A percentile compares a stretch with the other conserved stretches of the same genome.
phyloP scores from a whole-genome alignment of 768 basidiomycete species.

The Saitozyma podzolica region DNA sequence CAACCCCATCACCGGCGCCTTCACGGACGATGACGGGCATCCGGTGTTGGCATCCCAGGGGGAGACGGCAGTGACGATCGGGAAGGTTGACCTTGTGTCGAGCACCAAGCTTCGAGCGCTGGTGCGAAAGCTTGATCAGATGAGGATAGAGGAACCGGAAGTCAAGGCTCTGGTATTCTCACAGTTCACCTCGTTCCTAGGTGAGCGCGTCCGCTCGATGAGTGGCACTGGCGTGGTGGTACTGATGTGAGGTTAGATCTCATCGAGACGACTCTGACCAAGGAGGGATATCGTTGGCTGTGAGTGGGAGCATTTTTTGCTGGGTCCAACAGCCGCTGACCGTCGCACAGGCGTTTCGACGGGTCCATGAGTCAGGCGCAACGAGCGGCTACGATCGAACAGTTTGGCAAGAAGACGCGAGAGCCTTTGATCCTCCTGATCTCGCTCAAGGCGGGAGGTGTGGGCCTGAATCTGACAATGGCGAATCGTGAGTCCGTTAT shows the following conservation, averaged over 20 bases:
- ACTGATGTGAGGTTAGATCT: slow-evolving; percentile 29
- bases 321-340: not conserved
- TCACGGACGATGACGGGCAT: slow-evolving; percentile 23
- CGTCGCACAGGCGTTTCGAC: slow-evolving; percentile 67
- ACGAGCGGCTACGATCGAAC: slow-evolving; percentile 69
- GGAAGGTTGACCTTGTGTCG: slow-evolving; percentile 80
- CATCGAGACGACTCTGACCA: slow-evolving; percentile 47
- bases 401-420: slow-evolving; percentile 69
- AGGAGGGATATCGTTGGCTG: slow-evolving; percentile 45
- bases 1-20: slow-evolving; percentile 33
- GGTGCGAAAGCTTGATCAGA: slow-evolving; percentile 67
- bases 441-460: slow-evolving; percentile 71
- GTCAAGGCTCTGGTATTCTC: slow-evolving; percentile 59
- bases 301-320: slow-evolving; percentile 17
- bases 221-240: not conserved
- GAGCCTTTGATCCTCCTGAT: slow-evolving; percentile 65
- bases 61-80: slow-evolving; percentile 58
- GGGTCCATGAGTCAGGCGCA: slow-evolving; percentile 88
- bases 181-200: slow-evolving; percentile 48
- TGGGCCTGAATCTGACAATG: slow-evolving; percentile 73
- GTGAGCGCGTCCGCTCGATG: slow-evolving; percentile 21
- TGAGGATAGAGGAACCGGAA: slow-evolving; percentile 61
- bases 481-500: not conserved
- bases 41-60: slow-evolving; percentile 10
- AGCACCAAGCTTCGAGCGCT: slow-evolving; percentile 90